Evolutionary conservation across 2,329 filamentous ascomycete genomes (phyloP).

Genomic region (Colletotrichum tropicicola): DNA sequence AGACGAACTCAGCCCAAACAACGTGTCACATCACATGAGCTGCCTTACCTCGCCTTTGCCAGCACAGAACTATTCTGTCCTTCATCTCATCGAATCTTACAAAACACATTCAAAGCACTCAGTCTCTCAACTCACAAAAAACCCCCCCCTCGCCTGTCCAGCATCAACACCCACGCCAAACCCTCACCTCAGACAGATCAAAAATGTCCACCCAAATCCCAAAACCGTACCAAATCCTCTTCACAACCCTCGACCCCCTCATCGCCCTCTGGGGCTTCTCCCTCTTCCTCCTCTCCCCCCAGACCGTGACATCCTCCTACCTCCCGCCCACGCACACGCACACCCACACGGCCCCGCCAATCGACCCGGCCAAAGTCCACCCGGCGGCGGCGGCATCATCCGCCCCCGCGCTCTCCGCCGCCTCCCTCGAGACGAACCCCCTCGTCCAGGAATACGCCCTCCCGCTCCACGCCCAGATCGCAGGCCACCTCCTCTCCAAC

Average conservation of each 20-base stretch:
- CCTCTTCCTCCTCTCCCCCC: conserved; percentile 16
- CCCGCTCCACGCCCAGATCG: conserved; percentile 17
- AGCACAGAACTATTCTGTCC: too few relatives aligned
- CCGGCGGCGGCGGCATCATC: background rate
- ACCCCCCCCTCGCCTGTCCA: background rate
- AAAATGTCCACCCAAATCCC: conserved; percentile 3
- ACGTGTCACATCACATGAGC: too few relatives aligned
- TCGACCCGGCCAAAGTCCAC: background rate
- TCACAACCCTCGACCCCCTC: conserved; percentile 14
- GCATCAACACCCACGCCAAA: background rate
- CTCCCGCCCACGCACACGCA: background rate
- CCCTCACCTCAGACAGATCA: too few relatives aligned
- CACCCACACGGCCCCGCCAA: too few relatives aligned
- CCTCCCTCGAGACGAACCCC: background rate
- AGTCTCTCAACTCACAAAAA: too few relatives aligned
- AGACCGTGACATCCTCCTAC: conserved; percentile 5
- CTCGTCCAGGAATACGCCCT: conserved; percentile 3
- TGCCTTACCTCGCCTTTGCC: too few relatives aligned
- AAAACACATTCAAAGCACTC: too few relatives aligned
- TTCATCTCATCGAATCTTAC: too few relatives aligned
- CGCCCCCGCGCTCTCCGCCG: background rate
- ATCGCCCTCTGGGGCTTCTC: conserved; percentile 16
- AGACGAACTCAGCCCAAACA: too few relatives aligned
- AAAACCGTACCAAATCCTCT: background rate
- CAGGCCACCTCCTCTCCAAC: conserved; percentile 9